Conservation (phyloP, 2,329 filamentous ascomycete genomes). For the Aureobasidium sp. region DNA sequence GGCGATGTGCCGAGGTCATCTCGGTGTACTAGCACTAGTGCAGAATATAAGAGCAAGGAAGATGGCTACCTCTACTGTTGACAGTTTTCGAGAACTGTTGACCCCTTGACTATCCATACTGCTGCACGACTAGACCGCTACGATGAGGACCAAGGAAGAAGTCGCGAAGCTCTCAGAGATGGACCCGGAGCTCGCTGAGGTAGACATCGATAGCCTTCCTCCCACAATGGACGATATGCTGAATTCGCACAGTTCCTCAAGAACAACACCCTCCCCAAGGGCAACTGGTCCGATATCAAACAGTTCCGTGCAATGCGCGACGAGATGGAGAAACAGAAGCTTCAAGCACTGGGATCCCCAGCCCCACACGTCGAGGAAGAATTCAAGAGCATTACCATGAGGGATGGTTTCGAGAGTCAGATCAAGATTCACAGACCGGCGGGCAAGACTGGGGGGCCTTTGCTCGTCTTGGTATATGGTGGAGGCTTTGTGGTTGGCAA, state of each 20-base stretch:
- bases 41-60: neutral
- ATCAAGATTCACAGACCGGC: slow-evolving; percentile 26
- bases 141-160: slow-evolving; percentile 6
- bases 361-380: slow-evolving; percentile 13
- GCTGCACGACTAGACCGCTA: neutral
- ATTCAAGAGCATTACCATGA: slow-evolving; percentile 23
- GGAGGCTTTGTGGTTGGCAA: slow-evolving; percentile 23
- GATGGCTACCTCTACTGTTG: neutral
- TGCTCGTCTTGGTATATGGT: slow-evolving; percentile 22
- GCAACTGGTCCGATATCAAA: slow-evolving; percentile 12
- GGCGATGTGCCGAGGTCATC: neutral
- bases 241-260: slow-evolving; percentile 2
- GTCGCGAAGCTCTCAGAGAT: slow-evolving; percentile 13
- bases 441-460: slow-evolving; percentile 15
- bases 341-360: slow-evolving; percentile 1
- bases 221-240: neutral
- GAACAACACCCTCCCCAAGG: slow-evolving; percentile 6
- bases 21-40: neutral
- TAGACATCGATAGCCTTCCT: neutral
- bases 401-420: slow-evolving; percentile 27
- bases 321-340: slow-evolving; percentile 4
- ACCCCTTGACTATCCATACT: neutral
- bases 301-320: slow-evolving; percentile 10
- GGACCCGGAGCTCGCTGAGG: slow-evolving; percentile 14
- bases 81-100: neutral